phyloP scores from a whole-genome alignment of 305 asterid genomes.

The Fraxinus dipetala region DNA sequence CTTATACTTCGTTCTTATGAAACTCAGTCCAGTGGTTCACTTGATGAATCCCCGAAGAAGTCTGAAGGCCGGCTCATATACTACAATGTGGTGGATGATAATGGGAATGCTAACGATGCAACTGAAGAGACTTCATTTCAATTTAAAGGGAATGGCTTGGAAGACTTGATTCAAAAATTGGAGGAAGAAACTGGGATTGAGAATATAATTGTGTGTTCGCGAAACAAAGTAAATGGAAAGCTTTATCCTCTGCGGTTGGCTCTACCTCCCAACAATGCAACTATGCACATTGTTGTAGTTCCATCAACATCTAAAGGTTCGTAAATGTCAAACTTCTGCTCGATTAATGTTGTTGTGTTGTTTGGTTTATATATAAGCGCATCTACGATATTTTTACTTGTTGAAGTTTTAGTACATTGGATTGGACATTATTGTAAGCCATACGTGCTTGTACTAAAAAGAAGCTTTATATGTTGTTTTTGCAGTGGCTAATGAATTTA shows the following conservation, averaged over 20 bases:
- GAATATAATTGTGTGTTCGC: conserved; percentile 55
- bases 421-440: not conserved
- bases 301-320: conserved; percentile 66
- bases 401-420: not conserved
- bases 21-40: conserved; percentile 36
- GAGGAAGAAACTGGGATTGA: conserved; percentile 71
- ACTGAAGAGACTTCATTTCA: conserved; percentile 48
- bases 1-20: conserved; percentile 8
- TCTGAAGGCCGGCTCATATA: conserved; percentile 64
- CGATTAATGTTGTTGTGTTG: not conserved
- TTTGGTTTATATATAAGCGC: not conserved
- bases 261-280: conserved; percentile 79
- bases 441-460: not conserved
- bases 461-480: conserved; percentile 8
- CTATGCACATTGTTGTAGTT: conserved; percentile 78
- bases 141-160: conserved; percentile 66
- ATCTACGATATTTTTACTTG: not conserved
- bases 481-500: conserved; percentile 38
- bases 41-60: conserved; percentile 34
- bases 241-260: conserved; percentile 76
- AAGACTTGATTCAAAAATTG: conserved; percentile 55
- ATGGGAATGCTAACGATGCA: conserved; percentile 46
- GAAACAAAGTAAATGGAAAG: conserved; percentile 56
- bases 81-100: conserved; percentile 60
- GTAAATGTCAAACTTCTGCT: not conserved